These are phyloP conservation scores for Fonsecaea pugnacius DNA, from an alignment of 2,329 filamentous ascomycete species.

Conservation along the genomic window DNA sequence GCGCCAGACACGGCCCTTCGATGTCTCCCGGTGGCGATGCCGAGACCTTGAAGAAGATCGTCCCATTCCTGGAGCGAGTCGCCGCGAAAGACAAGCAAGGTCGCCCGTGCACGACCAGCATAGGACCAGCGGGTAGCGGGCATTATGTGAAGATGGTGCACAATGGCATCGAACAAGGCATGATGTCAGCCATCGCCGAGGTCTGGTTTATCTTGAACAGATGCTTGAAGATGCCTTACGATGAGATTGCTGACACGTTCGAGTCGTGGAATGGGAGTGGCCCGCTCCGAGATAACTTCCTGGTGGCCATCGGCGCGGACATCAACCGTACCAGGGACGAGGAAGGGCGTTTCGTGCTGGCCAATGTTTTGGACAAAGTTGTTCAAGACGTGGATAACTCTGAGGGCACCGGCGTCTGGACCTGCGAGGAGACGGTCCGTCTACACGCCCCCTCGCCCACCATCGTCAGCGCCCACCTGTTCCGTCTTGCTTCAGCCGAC, in stretches of 20 bases:
- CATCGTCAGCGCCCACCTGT: conserved; percentile 64
- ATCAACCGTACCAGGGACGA: conserved; percentile 57
- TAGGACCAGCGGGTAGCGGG: conserved; percentile 67
- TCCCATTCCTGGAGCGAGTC: conserved; percentile 65
- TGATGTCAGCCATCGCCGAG: conserved; percentile 68
- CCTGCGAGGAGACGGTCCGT: conserved; percentile 63
- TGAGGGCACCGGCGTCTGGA: conserved; percentile 71
- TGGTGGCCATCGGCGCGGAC: conserved; percentile 66
- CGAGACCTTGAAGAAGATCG: conserved; percentile 60
- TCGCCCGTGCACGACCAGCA: conserved; percentile 62
- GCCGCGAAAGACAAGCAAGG: conserved; percentile 65
- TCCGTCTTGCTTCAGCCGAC: conserved; percentile 67
- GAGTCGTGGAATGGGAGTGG: conserved; percentile 64
- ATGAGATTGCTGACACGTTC: conserved; percentile 65
- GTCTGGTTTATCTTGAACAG: conserved; percentile 67
- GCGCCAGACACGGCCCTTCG: conserved; percentile 67
- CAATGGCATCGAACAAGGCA: conserved; percentile 74
- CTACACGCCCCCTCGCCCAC: conserved; percentile 69
- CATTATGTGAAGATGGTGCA: conserved; percentile 79
- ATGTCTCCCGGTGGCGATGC: conserved; percentile 68
- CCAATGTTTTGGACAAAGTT: conserved; percentile 69
- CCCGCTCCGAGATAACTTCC: conserved; percentile 56
- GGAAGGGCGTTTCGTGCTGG: conserved; percentile 58
- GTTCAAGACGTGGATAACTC: conserved; percentile 70
- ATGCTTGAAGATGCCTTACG: conserved; percentile 62